A percentile compares a stretch with the other conserved stretches of the same genome.
phyloP scores from a whole-genome alignment of 108 stramenopile genomes.

The Aurantiochytrium sp. region DNA sequence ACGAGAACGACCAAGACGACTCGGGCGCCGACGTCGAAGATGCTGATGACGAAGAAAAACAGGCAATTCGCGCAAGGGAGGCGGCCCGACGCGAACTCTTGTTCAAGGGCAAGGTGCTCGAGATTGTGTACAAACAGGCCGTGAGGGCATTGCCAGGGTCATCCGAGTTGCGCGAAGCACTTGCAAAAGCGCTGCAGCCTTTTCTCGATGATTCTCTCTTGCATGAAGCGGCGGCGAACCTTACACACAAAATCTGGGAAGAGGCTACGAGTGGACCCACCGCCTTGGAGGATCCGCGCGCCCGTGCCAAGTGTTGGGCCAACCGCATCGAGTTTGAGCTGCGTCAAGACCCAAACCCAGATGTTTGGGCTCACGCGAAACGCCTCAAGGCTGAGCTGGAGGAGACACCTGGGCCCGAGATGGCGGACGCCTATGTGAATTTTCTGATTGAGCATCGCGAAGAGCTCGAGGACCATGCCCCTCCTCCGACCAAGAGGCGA shows the following conservation, averaged over 20 bases:
- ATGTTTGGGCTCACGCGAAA: not conserved
- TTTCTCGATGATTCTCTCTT: not conserved
- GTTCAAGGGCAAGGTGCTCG: not conserved
- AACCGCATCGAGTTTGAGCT: not conserved
- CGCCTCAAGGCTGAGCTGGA: not conserved
- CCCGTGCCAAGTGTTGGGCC: not conserved
- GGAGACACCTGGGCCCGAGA: not conserved
- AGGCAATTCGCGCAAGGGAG: not conserved
- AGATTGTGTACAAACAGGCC: constrained; percentile 5
- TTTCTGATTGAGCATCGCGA: not conserved
- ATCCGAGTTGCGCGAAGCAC: not conserved
- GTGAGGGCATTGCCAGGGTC: not conserved
- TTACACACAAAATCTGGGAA: not conserved
- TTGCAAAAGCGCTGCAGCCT: not conserved
- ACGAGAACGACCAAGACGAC: not conserved
- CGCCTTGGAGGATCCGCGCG: not conserved
- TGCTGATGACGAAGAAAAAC: not conserved
- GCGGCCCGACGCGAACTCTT: not conserved
- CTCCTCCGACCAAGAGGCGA: not conserved
- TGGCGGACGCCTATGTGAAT: not conserved
- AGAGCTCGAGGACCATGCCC: not conserved
- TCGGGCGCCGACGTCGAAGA: not conserved
- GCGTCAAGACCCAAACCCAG: not conserved
- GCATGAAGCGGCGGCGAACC: not conserved
- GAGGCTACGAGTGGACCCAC: not conserved